A percentile compares a stretch with the other conserved stretches of the same genome.
Evolutionary conservation across 768 basidiomycete species (phyloP).

Genomic region (Tulasnella sp.): DNA sequence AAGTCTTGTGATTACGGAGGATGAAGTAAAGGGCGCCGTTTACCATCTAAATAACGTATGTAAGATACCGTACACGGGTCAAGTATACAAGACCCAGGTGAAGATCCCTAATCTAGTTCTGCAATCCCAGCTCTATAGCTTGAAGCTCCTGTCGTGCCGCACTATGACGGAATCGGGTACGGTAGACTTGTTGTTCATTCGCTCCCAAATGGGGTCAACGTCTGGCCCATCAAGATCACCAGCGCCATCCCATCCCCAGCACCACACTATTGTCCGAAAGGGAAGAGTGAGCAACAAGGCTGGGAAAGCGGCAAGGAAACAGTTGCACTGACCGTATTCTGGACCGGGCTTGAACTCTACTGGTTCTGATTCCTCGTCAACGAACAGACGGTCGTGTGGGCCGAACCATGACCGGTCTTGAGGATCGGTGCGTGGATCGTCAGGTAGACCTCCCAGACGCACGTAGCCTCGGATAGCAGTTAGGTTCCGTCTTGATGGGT

Average conservation of each 20-base stretch:
- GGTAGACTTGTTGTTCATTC: slow-evolving; percentile 51
- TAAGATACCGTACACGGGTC: neutral
- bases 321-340: slow-evolving; percentile 55
- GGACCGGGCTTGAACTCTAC: slow-evolving; percentile 74
- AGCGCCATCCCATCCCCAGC: slow-evolving; percentile 99
- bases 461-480: slow-evolving; percentile 93
- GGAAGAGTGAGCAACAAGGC: neutral
- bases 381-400: slow-evolving; percentile 90
- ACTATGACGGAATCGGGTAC: slow-evolving; percentile 49
- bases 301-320: neutral
- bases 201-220: slow-evolving; percentile 96
- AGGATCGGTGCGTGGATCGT: slow-evolving; percentile 92
- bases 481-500: slow-evolving; percentile 58
- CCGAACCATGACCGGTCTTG: slow-evolving; percentile 98
- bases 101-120: neutral
- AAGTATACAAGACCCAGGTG: neutral
- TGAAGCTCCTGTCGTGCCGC: slow-evolving; percentile 46
- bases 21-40: neutral
- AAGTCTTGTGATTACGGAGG: neutral
- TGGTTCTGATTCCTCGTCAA: slow-evolving; percentile 69
- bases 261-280: slow-evolving; percentile 61
- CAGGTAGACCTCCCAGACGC: slow-evolving; percentile 90
- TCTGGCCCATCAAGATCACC: slow-evolving; percentile 97
- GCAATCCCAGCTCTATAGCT: neutral
- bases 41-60: neutral